A percentile compares a stretch with the other conserved stretches of the same genome.
These are phyloP conservation scores for Bimuria novae-zelandiae DNA, from an alignment of 2,329 filamentous ascomycete genomes.

Conservation along the genomic window DNA sequence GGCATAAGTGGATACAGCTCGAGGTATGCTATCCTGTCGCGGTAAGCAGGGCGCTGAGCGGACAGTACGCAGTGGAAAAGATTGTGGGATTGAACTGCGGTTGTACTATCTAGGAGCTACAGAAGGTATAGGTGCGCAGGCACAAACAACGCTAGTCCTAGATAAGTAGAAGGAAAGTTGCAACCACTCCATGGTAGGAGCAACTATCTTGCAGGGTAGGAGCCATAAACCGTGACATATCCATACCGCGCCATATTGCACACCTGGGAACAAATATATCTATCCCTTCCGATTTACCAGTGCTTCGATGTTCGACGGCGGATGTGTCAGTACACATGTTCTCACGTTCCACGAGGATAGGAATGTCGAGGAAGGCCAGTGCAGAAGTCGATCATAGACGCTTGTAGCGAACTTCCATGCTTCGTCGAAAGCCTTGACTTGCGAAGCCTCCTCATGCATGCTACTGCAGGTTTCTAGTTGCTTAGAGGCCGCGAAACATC, in stretches of 20 bases:
- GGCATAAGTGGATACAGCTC: conserved; percentile 1
- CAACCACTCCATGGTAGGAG: too few species aligned
- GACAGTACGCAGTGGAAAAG: too few species aligned
- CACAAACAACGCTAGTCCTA: too few species aligned
- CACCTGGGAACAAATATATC: not conserved
- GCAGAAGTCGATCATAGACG: not conserved
- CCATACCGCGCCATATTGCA: conserved; percentile 1
- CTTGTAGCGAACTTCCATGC: not conserved
- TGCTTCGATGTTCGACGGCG: not conserved
- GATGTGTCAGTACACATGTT: not conserved
- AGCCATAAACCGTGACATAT: too few species aligned
- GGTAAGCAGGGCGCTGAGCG: too few species aligned
- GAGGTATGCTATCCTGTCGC: not conserved
- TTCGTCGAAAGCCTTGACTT: not conserved
- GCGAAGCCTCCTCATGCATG: not conserved
- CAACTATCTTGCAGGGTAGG: too few species aligned
- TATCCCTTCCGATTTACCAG: not conserved
- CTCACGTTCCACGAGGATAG: not conserved
- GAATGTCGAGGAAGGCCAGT: not conserved
- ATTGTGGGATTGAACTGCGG: too few species aligned
- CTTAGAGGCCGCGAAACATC: not conserved
- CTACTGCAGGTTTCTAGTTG: not conserved
- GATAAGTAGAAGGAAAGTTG: too few species aligned
- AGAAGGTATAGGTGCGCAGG: too few species aligned
- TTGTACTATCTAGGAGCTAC: too few species aligned